Evolutionary conservation across 371 early-diverging fungal genomes (phyloP).

Genomic region (Mucor lusitanicus): DNA sequence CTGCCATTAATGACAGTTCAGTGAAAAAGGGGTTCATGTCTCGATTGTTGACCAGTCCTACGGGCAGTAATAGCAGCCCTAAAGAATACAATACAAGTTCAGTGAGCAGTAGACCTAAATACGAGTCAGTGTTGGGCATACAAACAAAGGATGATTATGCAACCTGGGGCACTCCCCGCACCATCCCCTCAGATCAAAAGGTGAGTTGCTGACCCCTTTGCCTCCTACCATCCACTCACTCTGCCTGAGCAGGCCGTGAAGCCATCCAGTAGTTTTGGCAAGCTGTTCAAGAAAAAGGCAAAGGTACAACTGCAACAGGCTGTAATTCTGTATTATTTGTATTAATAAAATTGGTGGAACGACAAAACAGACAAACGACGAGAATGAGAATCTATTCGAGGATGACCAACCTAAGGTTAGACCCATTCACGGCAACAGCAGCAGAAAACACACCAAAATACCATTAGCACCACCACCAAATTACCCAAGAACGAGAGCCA

Average conservation of each 20-base stretch:
- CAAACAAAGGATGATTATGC: constrained; percentile 5
- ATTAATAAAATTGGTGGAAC: constrained; percentile 14
- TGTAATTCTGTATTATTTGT: neutral
- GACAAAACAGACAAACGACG: neutral
- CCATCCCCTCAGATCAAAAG: neutral
- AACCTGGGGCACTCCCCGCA: neutral
- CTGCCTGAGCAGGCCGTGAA: neutral
- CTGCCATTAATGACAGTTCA: constrained; percentile 8
- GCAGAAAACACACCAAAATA: constrained; percentile 16
- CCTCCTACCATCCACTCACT: neutral
- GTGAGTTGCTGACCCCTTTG: neutral
- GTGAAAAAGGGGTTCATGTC: constrained; percentile 24
- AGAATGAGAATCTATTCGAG: neutral
- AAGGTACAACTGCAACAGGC: constrained; percentile 13
- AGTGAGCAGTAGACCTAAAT: constrained; percentile 1
- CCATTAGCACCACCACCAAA: constrained; percentile 29
- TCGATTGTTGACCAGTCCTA: constrained; percentile 12
- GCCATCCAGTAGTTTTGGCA: constrained; percentile 5
- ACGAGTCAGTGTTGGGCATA: constrained; percentile 11
- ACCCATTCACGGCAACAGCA: constrained; percentile 11
- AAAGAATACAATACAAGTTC: neutral
- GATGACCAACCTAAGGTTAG: constrained; percentile 24
- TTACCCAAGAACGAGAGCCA: neutral
- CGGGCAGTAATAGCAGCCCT: neutral
- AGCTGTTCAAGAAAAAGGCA: constrained; percentile 25